phyloP scores from a whole-genome alignment of 2,329 filamentous ascomycete genomes.

The Xylariaceae sp. region DNA sequence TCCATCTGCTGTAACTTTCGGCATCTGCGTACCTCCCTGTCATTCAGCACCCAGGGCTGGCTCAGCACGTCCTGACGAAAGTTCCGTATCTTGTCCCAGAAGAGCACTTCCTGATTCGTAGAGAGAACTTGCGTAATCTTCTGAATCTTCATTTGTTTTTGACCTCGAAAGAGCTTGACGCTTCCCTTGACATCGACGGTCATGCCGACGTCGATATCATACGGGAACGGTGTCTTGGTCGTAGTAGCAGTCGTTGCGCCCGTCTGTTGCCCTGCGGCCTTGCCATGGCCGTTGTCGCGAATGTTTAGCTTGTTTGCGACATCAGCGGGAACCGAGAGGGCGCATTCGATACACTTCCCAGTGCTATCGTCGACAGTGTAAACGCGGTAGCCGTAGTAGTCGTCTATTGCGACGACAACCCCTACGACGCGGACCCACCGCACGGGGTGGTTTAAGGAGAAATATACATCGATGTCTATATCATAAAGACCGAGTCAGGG shows the following conservation, averaged over 20 bases:
- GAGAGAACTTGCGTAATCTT: constrained; percentile 44
- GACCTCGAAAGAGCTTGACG: constrained; percentile 42
- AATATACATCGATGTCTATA: constrained; percentile 54
- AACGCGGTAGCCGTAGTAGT: constrained; percentile 42
- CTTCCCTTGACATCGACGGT: constrained; percentile 55
- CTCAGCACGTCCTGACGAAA: constrained; percentile 49
- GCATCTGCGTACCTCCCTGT: constrained; percentile 45
- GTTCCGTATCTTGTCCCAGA: constrained; percentile 51
- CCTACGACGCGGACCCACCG: constrained; percentile 69
- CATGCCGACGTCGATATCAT: constrained; percentile 43
- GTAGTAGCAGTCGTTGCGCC: background rate
- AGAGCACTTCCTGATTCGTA: constrained; percentile 52
- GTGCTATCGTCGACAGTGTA: constrained; percentile 63
- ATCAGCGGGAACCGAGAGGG: constrained; percentile 26
- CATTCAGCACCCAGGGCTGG: constrained; percentile 50
- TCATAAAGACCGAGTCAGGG: background rate
- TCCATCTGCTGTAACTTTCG: constrained; percentile 41
- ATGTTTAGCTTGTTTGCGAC: constrained; percentile 1
- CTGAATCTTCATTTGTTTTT: constrained; percentile 49
- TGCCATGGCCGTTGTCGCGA: background rate
- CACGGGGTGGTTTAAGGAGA: constrained; percentile 69
- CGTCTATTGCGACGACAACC: constrained; percentile 59
- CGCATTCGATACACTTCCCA: constrained; percentile 52
- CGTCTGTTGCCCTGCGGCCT: background rate
- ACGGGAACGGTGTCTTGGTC: constrained; percentile 8